Percentiles rank a stretch among this genome's conserved stretches.
These are phyloP conservation scores for Xylariaceae sp. DNA, from an alignment of 2,329 filamentous ascomycete species.

Conservation along the genomic window DNA sequence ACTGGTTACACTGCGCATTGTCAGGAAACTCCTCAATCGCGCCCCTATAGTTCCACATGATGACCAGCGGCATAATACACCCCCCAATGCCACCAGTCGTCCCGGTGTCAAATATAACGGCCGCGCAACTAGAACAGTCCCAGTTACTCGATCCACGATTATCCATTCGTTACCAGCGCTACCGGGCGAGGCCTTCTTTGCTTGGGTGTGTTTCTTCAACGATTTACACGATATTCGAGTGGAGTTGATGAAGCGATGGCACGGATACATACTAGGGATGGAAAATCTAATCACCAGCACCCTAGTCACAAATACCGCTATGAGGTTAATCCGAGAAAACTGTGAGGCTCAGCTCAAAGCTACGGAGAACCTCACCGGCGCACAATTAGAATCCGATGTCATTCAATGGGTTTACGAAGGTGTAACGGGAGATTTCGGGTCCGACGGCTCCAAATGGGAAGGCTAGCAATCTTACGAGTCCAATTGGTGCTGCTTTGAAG, in stretches of 20 bases:
- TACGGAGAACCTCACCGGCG: not conserved
- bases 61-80: too few species aligned
- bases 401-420: conserved; percentile 6
- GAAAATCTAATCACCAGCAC: not conserved
- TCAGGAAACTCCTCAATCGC: not conserved
- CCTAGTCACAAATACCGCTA: conserved; percentile 15
- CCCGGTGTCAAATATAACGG: too few species aligned
- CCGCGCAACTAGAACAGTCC: too few species aligned
- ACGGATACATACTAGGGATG: not conserved
- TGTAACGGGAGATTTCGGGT: not conserved
- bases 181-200: conserved; percentile 16
- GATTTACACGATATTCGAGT: conserved; percentile 7
- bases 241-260: not conserved
- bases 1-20: not conserved
- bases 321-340: conserved; percentile 13
- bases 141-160: not conserved
- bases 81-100: too few species aligned
- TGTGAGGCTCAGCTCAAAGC: not conserved
- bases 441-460: not conserved
- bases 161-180: not conserved
- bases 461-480: not conserved
- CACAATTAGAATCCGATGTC: not conserved
- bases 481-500: conserved; percentile 12
- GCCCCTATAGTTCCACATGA: not conserved
- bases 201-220: conserved; percentile 22